Evolutionary conservation across 2,329 filamentous ascomycete genomes (phyloP).

Genomic region (Gliomastix tumulicola): DNA sequence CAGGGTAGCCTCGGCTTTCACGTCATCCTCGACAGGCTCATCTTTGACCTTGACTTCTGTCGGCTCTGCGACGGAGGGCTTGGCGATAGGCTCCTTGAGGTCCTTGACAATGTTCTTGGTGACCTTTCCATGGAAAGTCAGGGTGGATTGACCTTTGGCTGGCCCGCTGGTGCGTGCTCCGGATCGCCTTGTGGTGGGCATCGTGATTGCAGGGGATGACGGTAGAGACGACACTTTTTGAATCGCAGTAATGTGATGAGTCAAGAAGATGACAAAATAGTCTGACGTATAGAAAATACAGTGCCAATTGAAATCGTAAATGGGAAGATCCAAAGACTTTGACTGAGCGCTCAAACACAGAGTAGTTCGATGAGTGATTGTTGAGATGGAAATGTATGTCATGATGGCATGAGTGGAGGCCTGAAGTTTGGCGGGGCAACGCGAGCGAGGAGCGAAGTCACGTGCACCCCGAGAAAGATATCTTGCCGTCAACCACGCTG

Average conservation of each 20-base stretch:
- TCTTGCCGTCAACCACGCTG: not conserved
- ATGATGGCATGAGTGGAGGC: slow-evolving; percentile 1
- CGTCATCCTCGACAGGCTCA: slow-evolving; percentile 8
- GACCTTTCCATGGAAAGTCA: slow-evolving; percentile 51
- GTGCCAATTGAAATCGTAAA: too few species aligned
- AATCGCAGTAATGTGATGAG: too few species aligned
- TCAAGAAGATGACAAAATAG: too few species aligned
- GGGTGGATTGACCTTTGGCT: slow-evolving; percentile 43
- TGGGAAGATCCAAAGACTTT: too few species aligned
- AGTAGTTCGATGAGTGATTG: too few species aligned
- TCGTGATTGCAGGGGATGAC: too few species aligned
- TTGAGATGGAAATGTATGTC: not conserved
- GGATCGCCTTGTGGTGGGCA: slow-evolving; percentile 45
- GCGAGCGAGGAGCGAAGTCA: slow-evolving; percentile 12
- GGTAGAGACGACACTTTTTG: too few species aligned
- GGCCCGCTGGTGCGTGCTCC: slow-evolving; percentile 27
- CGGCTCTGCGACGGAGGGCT: slow-evolving; percentile 23
- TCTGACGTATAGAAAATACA: too few species aligned
- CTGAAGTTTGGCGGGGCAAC: slow-evolving; percentile 46
- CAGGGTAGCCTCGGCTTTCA: slow-evolving; percentile 10
- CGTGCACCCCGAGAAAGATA: slow-evolving; percentile 2
- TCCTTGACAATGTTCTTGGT: slow-evolving; percentile 45
- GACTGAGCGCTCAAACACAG: too few species aligned
- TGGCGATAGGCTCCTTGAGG: slow-evolving; percentile 33
- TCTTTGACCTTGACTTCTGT: slow-evolving; percentile 8